These are phyloP conservation scores for Kitagawia praeruptora DNA, from an alignment of 129 eudicot species.

Conservation along the genomic window DNA sequence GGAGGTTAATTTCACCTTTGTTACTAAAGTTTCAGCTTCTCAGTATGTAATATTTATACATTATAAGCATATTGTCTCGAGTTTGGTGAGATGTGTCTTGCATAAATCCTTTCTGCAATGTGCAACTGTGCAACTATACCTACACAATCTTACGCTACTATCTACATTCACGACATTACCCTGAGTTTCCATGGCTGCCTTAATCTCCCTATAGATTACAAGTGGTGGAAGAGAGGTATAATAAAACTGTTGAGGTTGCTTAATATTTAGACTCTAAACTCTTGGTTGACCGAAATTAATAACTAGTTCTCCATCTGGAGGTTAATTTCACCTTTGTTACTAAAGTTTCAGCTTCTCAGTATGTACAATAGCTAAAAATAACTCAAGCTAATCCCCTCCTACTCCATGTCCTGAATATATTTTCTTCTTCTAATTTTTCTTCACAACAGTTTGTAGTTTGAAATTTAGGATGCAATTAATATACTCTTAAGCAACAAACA, in stretches of 20 bases:
- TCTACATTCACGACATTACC: not conserved
- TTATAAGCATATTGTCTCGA: not conserved
- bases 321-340: not conserved
- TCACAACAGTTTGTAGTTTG: not conserved
- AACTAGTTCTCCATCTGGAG: not conserved
- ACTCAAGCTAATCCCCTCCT: not conserved
- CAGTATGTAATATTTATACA: not conserved
- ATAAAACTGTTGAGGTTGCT: not conserved
- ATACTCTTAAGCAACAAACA: no score
- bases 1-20: not conserved
- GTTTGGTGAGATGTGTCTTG: not conserved
- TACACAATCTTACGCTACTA: not conserved
- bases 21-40: not conserved
- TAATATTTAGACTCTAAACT: not conserved
- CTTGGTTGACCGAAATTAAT: not conserved
- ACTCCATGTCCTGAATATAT: not conserved
- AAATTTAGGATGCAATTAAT: no score
- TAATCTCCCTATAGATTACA: not conserved
- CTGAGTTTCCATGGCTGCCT: not conserved
- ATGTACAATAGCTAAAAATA: not conserved
- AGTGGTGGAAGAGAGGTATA: not conserved
- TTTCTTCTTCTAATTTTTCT: not conserved
- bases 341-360: not conserved
- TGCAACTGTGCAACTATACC: not conserved
- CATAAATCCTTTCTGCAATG: not conserved